Evolutionary conservation across 345 rosid species (phyloP).

Genomic region (Salix dunnii): DNA sequence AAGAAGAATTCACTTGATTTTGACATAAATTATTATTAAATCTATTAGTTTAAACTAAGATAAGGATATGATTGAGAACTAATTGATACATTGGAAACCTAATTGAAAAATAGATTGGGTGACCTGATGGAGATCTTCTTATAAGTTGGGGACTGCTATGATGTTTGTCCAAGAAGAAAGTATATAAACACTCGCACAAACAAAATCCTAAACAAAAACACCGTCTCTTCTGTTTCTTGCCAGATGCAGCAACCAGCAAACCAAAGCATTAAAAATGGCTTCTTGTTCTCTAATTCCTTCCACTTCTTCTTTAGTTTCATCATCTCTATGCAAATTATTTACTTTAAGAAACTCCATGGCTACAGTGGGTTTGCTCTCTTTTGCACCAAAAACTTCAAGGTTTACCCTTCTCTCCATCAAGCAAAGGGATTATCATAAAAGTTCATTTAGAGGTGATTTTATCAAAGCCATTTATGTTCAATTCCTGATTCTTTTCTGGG

Average conservation of each 20-base stretch:
- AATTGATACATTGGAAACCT: background rate
- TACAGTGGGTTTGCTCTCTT: conserved; percentile 33
- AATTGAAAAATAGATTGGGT: background rate
- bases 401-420: conserved; percentile 35
- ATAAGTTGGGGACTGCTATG: background rate
- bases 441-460: conserved; percentile 48
- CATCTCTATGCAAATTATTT: conserved; percentile 23
- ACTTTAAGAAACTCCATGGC: conserved; percentile 23
- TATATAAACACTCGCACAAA: background rate
- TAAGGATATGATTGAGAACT: background rate
- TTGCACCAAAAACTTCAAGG: conserved; percentile 34
- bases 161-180: background rate
- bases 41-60: no score
- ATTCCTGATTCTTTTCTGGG: background rate
- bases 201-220: background rate
- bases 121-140: background rate
- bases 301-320: conserved; percentile 18
- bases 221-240: background rate
- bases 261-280: conserved; percentile 35
- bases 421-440: conserved; percentile 27
- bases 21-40: no score
- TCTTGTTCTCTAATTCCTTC: conserved; percentile 20
- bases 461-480: conserved; percentile 6
- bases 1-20: no score
- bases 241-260: background rate